Base-by-base conservation (phyloP, 495 filamentous ascomycete species). In the Podospora pseudocomata region DNA sequence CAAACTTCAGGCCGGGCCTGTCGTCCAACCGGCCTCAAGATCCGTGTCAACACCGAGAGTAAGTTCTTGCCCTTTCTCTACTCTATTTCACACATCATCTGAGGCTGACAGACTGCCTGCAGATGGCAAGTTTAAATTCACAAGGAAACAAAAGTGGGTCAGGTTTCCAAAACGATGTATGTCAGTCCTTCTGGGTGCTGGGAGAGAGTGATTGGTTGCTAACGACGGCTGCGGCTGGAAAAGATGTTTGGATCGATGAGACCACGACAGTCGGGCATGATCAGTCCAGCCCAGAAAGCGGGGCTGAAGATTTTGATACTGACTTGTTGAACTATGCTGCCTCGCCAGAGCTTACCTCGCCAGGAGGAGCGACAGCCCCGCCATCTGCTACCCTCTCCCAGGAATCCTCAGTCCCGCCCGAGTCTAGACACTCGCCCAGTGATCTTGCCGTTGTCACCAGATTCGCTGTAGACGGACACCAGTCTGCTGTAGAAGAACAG, bases 141-240 rank as follows among this genome's bases (percentile, higher is more conserved):
- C 57, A 3, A 69, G 70, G 27, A 72, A 69, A 19, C 76, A 78
- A 68, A 73, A 70, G 65, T 78, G 76, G 76, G 70, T 77, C 68
- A 77, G 71, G 60, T 71, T 67, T 5, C 74, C 74, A 26, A 74
- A 66, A 65, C 53, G 69, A 71, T 62, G 76, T 76, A 56, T 68
- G 69, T 71, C n/a, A 18, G 1, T 11, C 39, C 39, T 3, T 49
- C 7, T 32, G 30, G 30, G 4, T 32, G 30, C 7, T 32, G 4
- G 30, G 0, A 32, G 30, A 32, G 4, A 7, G 30, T 32, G 7
- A 3, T 32, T 32, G 30, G 30, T 32, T 49, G 39, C 39, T 49
- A 13, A 49, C 39, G 5, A 49, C 15, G 5, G 39, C 13, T 1
- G 39, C 39, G 39, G 9, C 30, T 32, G 39, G 39, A 5, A 49